Conservation (phyloP, 352 stramenopile genomes). For the Phytopythium sindhum region DNA sequence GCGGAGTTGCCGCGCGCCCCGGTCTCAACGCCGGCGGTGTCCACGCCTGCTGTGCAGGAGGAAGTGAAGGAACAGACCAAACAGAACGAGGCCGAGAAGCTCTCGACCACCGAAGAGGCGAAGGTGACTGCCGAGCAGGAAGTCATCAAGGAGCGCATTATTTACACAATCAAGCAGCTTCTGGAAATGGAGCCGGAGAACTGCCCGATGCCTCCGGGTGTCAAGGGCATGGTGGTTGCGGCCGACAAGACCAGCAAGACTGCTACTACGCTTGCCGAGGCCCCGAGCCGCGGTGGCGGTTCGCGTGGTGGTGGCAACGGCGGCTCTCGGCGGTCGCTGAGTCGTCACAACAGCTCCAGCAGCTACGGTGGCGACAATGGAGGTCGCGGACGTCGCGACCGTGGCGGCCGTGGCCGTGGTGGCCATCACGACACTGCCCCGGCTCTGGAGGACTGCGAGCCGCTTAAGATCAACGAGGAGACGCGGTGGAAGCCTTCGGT, state of each 20-base stretch:
- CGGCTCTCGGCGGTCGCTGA: slow-evolving; percentile 43
- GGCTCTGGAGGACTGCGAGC: slow-evolving; percentile 55
- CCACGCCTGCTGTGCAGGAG: slow-evolving; percentile 3
- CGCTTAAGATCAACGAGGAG: slow-evolving; percentile 77
- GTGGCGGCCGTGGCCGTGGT: slow-evolving; percentile 32
- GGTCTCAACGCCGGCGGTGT: background rate
- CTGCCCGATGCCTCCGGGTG: slow-evolving; percentile 44
- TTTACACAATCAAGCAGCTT: slow-evolving; percentile 76
- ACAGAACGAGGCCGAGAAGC: slow-evolving; percentile 16
- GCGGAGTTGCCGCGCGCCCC: slow-evolving; percentile 1
- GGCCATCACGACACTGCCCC: slow-evolving; percentile 49
- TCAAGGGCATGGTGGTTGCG: slow-evolving; percentile 47
- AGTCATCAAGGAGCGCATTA: slow-evolving; percentile 51
- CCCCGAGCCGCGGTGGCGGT: slow-evolving; percentile 21
- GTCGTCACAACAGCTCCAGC: slow-evolving; percentile 38
- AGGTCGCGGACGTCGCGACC: slow-evolving; percentile 30
- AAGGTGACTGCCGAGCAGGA: slow-evolving; percentile 22
- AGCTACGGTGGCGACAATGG: slow-evolving; percentile 35
- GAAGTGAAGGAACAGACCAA: slow-evolving; percentile 26
- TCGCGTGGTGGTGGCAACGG: slow-evolving; percentile 25
- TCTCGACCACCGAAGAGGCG: background rate
- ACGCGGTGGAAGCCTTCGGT: slow-evolving; percentile 81
- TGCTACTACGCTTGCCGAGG: slow-evolving; percentile 17
- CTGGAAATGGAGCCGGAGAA: slow-evolving; percentile 64
- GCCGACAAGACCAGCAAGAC: slow-evolving; percentile 52